Percentiles rank a stretch among this genome's conserved stretches.
These are phyloP conservation scores for Chlorella sp. DNA, from an alignment of 139 green algal species.

Conservation along the genomic window DNA sequence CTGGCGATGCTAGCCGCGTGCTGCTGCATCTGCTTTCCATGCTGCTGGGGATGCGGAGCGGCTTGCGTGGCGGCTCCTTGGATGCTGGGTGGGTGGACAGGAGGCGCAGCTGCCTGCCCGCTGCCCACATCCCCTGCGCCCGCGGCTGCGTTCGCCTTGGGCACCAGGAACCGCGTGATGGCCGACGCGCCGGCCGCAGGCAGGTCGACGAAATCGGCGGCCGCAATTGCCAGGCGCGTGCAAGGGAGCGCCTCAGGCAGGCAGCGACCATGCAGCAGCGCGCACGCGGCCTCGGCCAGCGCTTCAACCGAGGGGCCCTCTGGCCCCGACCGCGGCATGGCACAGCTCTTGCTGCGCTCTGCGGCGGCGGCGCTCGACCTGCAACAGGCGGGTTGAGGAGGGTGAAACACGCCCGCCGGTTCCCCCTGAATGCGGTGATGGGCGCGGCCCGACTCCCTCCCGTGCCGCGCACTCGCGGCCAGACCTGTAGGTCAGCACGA, in stretches of 20 bases:
- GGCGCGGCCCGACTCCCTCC: neutral
- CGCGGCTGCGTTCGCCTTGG: neutral
- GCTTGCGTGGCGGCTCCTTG: neutral
- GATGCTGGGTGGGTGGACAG: neutral
- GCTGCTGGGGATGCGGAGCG: neutral
- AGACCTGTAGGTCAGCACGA: conserved; percentile 52
- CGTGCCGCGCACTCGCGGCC: neutral
- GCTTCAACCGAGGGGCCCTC: conserved; percentile 20
- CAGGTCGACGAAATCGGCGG: conserved; percentile 52
- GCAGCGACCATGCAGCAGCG: conserved; percentile 1
- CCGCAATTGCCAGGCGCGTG: conserved; percentile 61
- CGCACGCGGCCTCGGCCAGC: conserved; percentile 39
- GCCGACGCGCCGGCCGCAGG: neutral
- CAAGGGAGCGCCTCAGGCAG: conserved; percentile 60
- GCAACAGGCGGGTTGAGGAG: neutral
- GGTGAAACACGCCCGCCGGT: neutral
- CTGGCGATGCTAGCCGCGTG: neutral
- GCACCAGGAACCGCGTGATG: conserved; percentile 50
- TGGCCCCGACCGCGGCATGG: conserved; percentile 51
- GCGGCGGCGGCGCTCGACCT: neutral
- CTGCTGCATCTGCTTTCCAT: neutral
- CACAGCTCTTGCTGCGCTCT: conserved; percentile 52
- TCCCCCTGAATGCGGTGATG: neutral
- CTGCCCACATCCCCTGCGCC: neutral
- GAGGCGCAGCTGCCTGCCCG: neutral